Evolutionary conservation across 108 stramenopile species (phyloP).

Genomic region (Cylindrotheca closterium): DNA sequence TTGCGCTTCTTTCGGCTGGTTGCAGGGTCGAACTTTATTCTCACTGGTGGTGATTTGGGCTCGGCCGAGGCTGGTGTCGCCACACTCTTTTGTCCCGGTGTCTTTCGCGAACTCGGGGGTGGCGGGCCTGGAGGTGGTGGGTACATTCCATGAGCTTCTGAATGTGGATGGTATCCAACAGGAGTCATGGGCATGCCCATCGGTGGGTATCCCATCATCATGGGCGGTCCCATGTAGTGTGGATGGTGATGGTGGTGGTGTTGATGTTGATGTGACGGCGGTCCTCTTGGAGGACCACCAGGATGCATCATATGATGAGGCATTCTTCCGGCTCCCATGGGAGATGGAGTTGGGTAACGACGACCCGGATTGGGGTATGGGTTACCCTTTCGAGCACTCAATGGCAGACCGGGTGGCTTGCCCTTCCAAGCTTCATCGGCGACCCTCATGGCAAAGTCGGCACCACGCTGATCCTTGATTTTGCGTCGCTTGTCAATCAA

Average conservation of each 20-base stretch:
- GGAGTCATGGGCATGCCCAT: constrained; percentile 42
- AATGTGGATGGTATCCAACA: constrained; percentile 24
- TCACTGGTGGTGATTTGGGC: constrained; percentile 26
- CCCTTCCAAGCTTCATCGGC: constrained; percentile 68
- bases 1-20: constrained; percentile 38
- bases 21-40: constrained; percentile 32
- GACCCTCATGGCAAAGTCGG: constrained; percentile 64
- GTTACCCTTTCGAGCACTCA: constrained; percentile 26
- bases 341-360: constrained; percentile 22
- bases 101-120: constrained; percentile 5
- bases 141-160: constrained; percentile 26
- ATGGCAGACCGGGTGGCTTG: constrained; percentile 20
- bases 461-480: constrained; percentile 80
- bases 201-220: constrained; percentile 34
- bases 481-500: constrained; percentile 82
- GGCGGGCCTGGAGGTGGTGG: constrained; percentile 21
- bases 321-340: background rate
- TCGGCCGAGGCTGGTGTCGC: constrained; percentile 2
- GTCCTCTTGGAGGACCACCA: constrained; percentile 20
- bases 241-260: constrained; percentile 17
- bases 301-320: constrained; percentile 37
- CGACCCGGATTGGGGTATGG: constrained; percentile 19
- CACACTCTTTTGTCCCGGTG: background rate
- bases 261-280: constrained; percentile 13
- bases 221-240: constrained; percentile 15